Evolutionary conservation across 371 early-diverging fungal species (phyloP), one percentile per base, ranked within the genome.

Genomic region (Blyttiomyces sp.): DNA sequence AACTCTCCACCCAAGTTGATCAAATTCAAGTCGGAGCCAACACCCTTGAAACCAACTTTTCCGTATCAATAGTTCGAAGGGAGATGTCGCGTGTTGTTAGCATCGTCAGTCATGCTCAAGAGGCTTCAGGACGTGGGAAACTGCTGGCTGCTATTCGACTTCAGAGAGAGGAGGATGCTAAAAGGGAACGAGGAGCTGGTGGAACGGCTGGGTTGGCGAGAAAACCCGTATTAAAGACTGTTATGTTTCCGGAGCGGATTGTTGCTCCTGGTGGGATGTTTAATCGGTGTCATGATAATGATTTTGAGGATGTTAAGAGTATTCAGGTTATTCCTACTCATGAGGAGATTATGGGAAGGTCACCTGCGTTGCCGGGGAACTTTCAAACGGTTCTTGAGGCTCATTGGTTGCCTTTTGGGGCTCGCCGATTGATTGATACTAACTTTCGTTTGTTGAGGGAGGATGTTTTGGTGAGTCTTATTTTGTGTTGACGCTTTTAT

Each of bases 371-470:
- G 1, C 85, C 86, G 0, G 62, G 82, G 19, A 85, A 85, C 58
- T 42, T 61, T 68, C 16, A 70, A 35, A n/a, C 46, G 5, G 28
- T 34, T 21, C 28, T 31, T 11, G 33, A 55, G 21, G 63, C 63
- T 0, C 63, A 63, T 35, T 63, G 77, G 55, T 58, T 65, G 11
- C 63, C 82, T 1, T 81, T 83, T 39, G 81, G 83, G 4, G 76
- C 73, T 0, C 82, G 85, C 0, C 71, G 84, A 44, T 84, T 86
- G 53, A 53, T 86, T 0, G 77, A 83, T 56, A 84, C 86, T 0
- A 87, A 87, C 43, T 87, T 82, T 55, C 76, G 74, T 34, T 64
- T 88, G 43, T 72, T 88, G 66, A 74, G 87, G 0, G 84, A 84
- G 19, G 89, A 87, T 54, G 74, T 78, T 24, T 57, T 81, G 24